Conservation (phyloP, 2,329 filamentous ascomycete genomes). For the Penicillium sp. region DNA sequence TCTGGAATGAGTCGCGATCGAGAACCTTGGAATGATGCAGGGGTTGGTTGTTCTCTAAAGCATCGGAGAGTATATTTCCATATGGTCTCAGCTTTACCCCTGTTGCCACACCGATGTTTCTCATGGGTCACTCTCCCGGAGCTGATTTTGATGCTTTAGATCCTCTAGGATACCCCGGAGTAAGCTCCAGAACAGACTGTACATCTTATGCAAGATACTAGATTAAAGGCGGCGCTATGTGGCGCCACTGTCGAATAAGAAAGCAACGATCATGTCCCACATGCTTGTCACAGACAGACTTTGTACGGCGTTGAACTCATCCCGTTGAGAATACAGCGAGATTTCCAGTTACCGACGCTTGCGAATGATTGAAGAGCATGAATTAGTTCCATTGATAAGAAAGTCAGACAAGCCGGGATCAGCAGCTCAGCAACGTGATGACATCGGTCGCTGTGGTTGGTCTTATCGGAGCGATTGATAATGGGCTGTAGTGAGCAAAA, state of each 20-base stretch:
- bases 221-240: constrained; percentile 7
- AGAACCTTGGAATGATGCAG: no score
- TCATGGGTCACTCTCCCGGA: no score
- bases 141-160: no score
- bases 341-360: not conserved
- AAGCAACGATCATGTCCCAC: constrained; percentile 6
- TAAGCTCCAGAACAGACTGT: not conserved
- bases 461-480: constrained; percentile 24
- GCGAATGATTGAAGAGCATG: no score
- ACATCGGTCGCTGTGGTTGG: constrained; percentile 28
- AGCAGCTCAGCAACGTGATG: constrained; percentile 25
- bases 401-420: not conserved
- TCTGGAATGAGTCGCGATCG: no score
- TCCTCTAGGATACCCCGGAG: no score
- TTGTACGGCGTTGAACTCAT: constrained; percentile 17
- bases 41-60: no score
- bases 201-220: constrained; percentile 11
- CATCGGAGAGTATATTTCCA: no score
- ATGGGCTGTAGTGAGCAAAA: constrained; percentile 12
- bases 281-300: constrained; percentile 8
- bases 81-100: no score
- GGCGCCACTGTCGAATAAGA: constrained; percentile 8
- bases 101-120: no score
- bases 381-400: no score
- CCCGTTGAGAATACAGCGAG: constrained; percentile 6